Evolutionary conservation across 1,139 yeast species (phyloP), one percentile per base, ranked within the genome.

Genomic region (Pichia sp.): DNA sequence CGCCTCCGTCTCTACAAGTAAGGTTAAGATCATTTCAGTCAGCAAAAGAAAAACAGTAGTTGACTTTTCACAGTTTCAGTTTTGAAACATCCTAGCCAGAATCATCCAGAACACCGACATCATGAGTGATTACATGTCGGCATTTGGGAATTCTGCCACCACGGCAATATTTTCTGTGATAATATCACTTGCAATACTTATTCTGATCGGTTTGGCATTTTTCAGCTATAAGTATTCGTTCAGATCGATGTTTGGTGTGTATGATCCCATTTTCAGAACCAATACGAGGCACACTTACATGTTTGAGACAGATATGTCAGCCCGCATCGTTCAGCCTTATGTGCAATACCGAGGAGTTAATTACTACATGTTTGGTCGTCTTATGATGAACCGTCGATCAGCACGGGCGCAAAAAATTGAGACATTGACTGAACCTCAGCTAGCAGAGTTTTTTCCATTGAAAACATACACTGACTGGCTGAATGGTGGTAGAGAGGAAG

Each of bases 391-490:
- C 13, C 41, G 8, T 18, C 42, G 42, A 21, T 10, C 16, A 3
- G 8, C 23, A 21, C 26, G 75, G 73, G 30, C 56, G 53, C 42
- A 73, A 74, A 57, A 80, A 79, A 75, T 75, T 76, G 62, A 77
- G 77, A 60, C 70, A 85, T 42, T 58, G 53, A 74, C 87, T 0
- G 74, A 74, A 41, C 78, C 73, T 12, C 87, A 86, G 61, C 82
- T 87, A 23, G 83, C 86, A 50, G 75, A 74, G 46, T 69, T 83
- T 49, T 87, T 87, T 65, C 95, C 95, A 0, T 69, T 73, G 34
- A 77, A 79, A 60, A 74, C 84, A 2, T 86, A 85, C 65, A 68
- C 73, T 49, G 78, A 80, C 56, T 82, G 87, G 87, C 65, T 80
- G 41, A 71, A 77, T 55, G 85, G 84, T 28, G 83, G 82, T n/a